Evolutionary conservation across 208 protist species (phyloP), one percentile per base, ranked within the genome.

Genomic region (Trypanosomatidae sp.): DNA sequence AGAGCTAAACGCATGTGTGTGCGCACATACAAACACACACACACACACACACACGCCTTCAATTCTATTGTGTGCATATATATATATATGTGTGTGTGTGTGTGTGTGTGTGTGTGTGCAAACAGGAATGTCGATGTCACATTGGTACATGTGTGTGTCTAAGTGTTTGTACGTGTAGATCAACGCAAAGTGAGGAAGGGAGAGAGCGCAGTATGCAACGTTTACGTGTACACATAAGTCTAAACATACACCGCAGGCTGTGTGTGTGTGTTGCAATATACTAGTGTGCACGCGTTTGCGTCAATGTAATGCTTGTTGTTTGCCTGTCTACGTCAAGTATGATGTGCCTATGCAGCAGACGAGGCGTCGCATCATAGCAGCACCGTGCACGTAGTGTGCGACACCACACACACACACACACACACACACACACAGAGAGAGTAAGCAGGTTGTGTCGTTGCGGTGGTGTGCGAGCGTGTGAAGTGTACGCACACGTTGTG

Each of bases 1-100:
- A 77, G 50, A 66, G 74, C 47, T 59, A 79, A 20, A 13, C 18
- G n/a, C n/a, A n/a, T n/a, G n/a, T n/a, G n/a, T n/a, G n/a, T n/a
- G n/a, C n/a, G n/a, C n/a, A n/a, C n/a, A n/a, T n/a, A n/a, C n/a
- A n/a, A n/a, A n/a, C n/a, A n/a, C n/a, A n/a, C n/a, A n/a, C n/a
- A n/a, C n/a, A n/a, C n/a, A n/a, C n/a, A n/a, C n/a, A n/a, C 20
- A 37, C 19, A 30, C 44, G 25, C 19, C 15, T 47, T 23, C 15
- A 23, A n/a, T 8, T 47, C 2, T 49, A 20, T 40, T 32, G 16
- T 56, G 3, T 38, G 33, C 16, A 15, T 37, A 6, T 27, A 23
- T 49, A 40, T 46, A 32, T 59, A 22, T 52, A 33, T 66, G 4
- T 51, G 22, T 52, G 13, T 32, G 10, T 55, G 5, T 25, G n/a